Base-by-base conservation (phyloP, 805 yeast species). In the Zygotorulaspora florentina region DNA sequence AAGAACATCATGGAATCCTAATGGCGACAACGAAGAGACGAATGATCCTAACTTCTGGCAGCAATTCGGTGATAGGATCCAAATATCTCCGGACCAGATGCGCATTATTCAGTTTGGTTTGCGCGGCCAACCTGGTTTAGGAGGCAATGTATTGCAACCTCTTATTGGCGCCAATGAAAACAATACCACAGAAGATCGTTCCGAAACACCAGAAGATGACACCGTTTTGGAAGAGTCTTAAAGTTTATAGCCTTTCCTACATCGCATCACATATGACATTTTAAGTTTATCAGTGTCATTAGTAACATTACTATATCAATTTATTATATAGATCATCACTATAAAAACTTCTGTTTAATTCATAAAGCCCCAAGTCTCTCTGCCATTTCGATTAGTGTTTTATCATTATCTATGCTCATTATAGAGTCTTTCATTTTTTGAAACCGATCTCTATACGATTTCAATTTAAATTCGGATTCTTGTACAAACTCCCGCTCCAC, bases 391-490 rank as follows among this genome's bases (percentile, higher is more conserved):
- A 52, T 17, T 13, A 60, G 34, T 9, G 45, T 48, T n/a, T 47
- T 46, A 13, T 53, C 56, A 26, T 55, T 51, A 27, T 54, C 51
- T 11, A 58, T 34, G 9, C 39, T 38, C 6, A 48, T 37, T 7
- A 58, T 39, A 9, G 20, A 35, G 8, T 38, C 35, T 33, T 37
- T 54, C 2, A 46, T 39, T 6, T 42, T 43, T 17, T 50, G 42
- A 45, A 61, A 61, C 15, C 55, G 44, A n/a, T 46, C 52, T 47
- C 66, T 69, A 12, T 80, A 55, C 9, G 59, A 52, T 15, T 64
- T 56, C 15, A 84, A 55, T 3, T 88, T 87, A 26, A 69, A 60
- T 23, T 71, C 68, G 35, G 77, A 74, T 46, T 81, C 81, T 1
- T 54, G 58, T 36, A 69, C 72, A 54, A 81, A 76, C 12, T 69